Evolutionary conservation across 139 green algal genomes (phyloP), one percentile per base, ranked within the genome.

Genomic region (Astrephomene gubernaculifera): DNA sequence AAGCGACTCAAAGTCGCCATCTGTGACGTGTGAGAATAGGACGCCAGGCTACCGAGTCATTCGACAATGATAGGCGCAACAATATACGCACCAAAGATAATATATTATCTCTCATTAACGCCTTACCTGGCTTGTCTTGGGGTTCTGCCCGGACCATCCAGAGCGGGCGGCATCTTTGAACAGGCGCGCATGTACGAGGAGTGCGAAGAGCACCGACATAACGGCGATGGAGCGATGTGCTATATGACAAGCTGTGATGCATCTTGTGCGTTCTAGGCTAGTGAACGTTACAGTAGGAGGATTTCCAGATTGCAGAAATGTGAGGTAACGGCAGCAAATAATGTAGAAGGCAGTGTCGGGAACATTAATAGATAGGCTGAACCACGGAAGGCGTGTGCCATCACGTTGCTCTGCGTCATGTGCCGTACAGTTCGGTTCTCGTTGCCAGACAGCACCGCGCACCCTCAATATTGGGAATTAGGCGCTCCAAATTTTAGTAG

Each of bases 1-100:
- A 1, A 94, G 60, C 17, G 86, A 87, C 70, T 95, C 94, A 22
- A 95, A 36, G 43, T 39, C 60, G 57, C 57, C 60, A 7, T 45
- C 75, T 70, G 19, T n/a, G 25, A 6, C n/a, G 19, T 9, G 22
- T 9, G 19, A 65, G 6, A 33, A n/a, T 35, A 9, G 57, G 19
- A 65, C n/a, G 22, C 14, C 12, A 57, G 49, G 12, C 49, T 17
- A 57, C 49, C 49, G 12, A n/a, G n/a, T n/a, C n/a, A n/a, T n/a
- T n/a, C n/a, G n/a, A n/a, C n/a, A n/a, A n/a, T n/a, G n/a, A n/a
- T n/a, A n/a, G n/a, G n/a, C n/a, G n/a, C n/a, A n/a, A n/a, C n/a
- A n/a, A n/a, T n/a, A n/a, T n/a, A n/a, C n/a, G n/a, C n/a, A n/a
- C n/a, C n/a, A n/a, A n/a, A n/a, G n/a, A n/a, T n/a, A n/a, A n/a